Conservation (phyloP, 2,329 filamentous ascomycete species). For the Trichophyton mentagrophytes region DNA sequence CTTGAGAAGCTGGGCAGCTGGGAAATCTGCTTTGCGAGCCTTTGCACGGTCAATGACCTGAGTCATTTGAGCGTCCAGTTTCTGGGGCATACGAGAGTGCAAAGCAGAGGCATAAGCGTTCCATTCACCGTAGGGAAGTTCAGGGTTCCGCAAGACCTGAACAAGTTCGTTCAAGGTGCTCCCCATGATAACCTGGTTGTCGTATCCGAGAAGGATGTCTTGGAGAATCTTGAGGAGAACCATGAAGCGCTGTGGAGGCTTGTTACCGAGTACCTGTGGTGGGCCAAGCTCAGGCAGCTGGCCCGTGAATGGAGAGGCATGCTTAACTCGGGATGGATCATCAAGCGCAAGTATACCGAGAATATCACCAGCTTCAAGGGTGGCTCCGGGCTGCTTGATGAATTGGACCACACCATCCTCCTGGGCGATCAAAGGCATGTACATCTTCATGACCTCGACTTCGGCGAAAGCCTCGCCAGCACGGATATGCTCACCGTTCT, state of each 20-base stretch:
- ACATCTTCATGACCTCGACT: slow-evolving; percentile 99
- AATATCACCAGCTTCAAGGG: slow-evolving; percentile 93
- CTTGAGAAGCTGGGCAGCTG: slow-evolving; percentile 74
- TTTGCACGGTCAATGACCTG: slow-evolving; percentile 78
- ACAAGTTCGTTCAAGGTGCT: slow-evolving; percentile 75
- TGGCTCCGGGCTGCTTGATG: slow-evolving; percentile 98
- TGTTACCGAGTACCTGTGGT: slow-evolving; percentile 76
- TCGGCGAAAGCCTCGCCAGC: slow-evolving; percentile 90
- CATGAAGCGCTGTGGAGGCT: slow-evolving; percentile 77
- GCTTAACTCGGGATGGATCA: slow-evolving; percentile 91
- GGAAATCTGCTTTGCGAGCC: slow-evolving; percentile 71
- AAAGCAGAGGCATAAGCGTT: slow-evolving; percentile 88
- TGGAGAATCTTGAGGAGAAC: slow-evolving; percentile 63
- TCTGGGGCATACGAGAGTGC: slow-evolving; percentile 94
- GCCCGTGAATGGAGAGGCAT: slow-evolving; percentile 83
- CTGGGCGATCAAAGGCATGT: slow-evolving; percentile 92
- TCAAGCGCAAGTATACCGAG: slow-evolving; percentile 93
- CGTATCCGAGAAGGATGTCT: slow-evolving; percentile 85
- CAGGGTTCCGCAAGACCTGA: slow-evolving; percentile 76
- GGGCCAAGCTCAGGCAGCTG: slow-evolving; percentile 78
- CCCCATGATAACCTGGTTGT: slow-evolving; percentile 95
- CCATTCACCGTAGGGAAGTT: slow-evolving; percentile 94
- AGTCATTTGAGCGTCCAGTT: slow-evolving; percentile 68
- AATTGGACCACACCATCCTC: slow-evolving; percentile 95
- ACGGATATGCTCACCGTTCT: slow-evolving; percentile 85